Evolutionary conservation across 352 stramenopile species (phyloP).

Genomic region (Peronospora belbahrii): DNA sequence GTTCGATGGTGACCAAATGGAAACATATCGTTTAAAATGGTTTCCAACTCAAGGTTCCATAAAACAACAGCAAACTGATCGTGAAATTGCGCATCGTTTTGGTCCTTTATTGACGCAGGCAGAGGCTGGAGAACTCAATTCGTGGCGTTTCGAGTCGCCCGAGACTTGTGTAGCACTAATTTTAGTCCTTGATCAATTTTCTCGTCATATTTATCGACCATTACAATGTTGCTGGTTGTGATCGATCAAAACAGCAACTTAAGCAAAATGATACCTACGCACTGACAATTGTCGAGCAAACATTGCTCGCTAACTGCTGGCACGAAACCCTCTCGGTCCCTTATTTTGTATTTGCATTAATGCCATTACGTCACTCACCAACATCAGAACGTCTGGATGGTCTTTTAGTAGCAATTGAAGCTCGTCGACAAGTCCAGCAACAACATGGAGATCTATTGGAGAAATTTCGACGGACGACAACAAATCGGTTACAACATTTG

Average conservation of each 20-base stretch:
- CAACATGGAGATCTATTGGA: conserved; percentile 58
- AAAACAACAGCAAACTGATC: conserved; percentile 36
- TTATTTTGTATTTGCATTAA: conserved; percentile 74
- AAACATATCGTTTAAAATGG: conserved; percentile 56
- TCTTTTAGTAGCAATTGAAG: conserved; percentile 48
- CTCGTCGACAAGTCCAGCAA: conserved; percentile 33
- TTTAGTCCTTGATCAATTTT: conserved; percentile 84
- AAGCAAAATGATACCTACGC: conserved; percentile 44
- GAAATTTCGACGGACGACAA: conserved; percentile 80
- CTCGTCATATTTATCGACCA: conserved; percentile 67
- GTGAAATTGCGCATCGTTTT: conserved; percentile 34
- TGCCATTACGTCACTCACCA: conserved; percentile 79
- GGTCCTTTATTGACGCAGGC: conserved; percentile 31
- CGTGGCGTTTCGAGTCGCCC: conserved; percentile 29
- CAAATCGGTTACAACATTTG: conserved; percentile 56
- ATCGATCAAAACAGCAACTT: conserved; percentile 13
- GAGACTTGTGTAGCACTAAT: conserved; percentile 66
- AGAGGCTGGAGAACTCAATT: conserved; percentile 37
- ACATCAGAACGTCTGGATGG: conserved; percentile 46
- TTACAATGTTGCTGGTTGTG: conserved; percentile 10
- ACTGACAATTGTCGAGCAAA: conserved; percentile 35
- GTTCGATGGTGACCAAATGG: conserved; percentile 44
- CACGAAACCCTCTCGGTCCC: conserved; percentile 44
- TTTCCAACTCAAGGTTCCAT: conserved; percentile 48
- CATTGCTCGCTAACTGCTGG: conserved; percentile 38